Evolutionary conservation across 805 yeast species (phyloP), one percentile per base, ranked within the genome.

Genomic region (Saturnispora besseyi): DNA sequence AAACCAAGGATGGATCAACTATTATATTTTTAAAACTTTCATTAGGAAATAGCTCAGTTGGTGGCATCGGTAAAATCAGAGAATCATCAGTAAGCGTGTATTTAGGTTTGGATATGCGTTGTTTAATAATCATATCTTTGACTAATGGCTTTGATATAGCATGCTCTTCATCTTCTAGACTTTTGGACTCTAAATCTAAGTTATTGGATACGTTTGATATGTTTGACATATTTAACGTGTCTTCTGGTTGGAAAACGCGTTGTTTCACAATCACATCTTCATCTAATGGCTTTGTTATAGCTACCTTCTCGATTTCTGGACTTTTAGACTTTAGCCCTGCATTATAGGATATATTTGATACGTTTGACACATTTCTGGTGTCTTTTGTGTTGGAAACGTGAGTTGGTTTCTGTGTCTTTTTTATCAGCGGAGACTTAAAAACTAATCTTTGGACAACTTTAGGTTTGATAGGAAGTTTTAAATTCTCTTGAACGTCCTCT

Each of bases 1-100:
- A 63, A 0, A 78, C 67, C 1, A 86, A 57, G 0, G 67, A 49
- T 0, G 87, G 87, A 58, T 84, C 91, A 10, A 84, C 75, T 0
- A 78, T 73, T 1, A 82, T 83, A 49, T 73, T 37, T 46, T 41
- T 41, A 13, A 46, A 41, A 12, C 28, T 7, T 21, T 62, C 10
- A 1, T 66, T 62, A 21, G 62, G 63, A 2, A 44, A 31, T 1
- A 54, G 46, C 4, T 8, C 24, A 29, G 24, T 31, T 7, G 56
- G 44, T 2, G 56, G 50, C 31, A 60, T 65, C 32, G 70, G 68
- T 82, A 73, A 65, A 0, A 75, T 66, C 1, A 76, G 56, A 0
- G 80, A 74, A 44, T 62, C 61, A 13, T 30, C 34, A 5, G 18
- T 12, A 10, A 45, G n/a, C 2, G 12, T 24, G 30, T 30, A 22